Percentiles rank a stretch among this genome's conserved stretches.
Evolutionary conservation across 202 grass and related monocot species (phyloP).

Genomic region (Elaeis oleifera): DNA sequence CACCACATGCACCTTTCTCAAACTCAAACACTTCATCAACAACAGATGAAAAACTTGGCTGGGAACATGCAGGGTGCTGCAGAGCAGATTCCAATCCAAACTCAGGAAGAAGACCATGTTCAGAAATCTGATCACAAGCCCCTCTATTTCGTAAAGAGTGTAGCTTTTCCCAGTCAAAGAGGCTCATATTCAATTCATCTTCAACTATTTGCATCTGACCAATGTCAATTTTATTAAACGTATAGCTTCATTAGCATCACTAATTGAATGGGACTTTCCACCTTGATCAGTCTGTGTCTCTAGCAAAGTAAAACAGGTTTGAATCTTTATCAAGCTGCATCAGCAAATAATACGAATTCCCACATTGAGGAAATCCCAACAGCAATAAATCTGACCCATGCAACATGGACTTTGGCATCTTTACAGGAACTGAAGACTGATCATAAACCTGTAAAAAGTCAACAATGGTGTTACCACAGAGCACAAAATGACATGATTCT

Average conservation of each 20-base stretch:
- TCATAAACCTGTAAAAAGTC: slow-evolving; percentile 57
- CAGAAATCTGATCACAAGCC: slow-evolving; percentile 37
- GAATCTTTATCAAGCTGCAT: slow-evolving; percentile 92
- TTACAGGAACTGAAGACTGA: slow-evolving; percentile 56
- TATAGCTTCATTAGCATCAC: slow-evolving; percentile 44
- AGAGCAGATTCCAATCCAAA: slow-evolving; percentile 36
- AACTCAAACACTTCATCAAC: slow-evolving; percentile 87
- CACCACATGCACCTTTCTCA: slow-evolving; percentile 27
- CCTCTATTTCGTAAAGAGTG: slow-evolving; percentile 40
- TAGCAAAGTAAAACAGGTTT: slow-evolving; percentile 72
- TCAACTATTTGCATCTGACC: slow-evolving; percentile 57
- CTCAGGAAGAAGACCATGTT: slow-evolving; percentile 36
- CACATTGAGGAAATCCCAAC: slow-evolving; percentile 84
- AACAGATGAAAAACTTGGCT: slow-evolving; percentile 79
- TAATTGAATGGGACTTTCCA: slow-evolving; percentile 45
- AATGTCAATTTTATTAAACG: slow-evolving; percentile 62
- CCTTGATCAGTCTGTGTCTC: slow-evolving; percentile 46
- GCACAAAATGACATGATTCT: no score
- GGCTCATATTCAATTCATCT: slow-evolving; percentile 48
- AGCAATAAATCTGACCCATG: slow-evolving; percentile 67
- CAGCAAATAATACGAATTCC: slow-evolving; percentile 79
- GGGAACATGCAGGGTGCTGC: slow-evolving; percentile 43
- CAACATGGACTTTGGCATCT: slow-evolving; percentile 58
- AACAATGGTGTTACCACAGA: no score
- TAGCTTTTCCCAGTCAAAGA: slow-evolving; percentile 56